A percentile compares a stretch with the other conserved stretches of the same genome.
Conservation (phyloP, 2,329 filamentous ascomycete genomes). For the Colletotrichum higginsianum region DNA sequence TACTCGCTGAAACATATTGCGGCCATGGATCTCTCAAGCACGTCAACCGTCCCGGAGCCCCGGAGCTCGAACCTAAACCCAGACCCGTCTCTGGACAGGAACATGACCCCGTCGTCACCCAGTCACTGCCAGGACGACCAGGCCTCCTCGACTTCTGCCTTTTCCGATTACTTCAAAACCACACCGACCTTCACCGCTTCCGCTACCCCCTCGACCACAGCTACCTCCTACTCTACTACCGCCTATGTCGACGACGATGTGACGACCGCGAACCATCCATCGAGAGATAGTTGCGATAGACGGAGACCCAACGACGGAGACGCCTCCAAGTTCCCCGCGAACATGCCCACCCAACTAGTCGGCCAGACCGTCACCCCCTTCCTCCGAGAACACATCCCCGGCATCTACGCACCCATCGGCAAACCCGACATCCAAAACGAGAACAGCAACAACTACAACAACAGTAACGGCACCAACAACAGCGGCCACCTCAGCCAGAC, state of each 20-base stretch:
- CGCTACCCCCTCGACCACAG: not conserved
- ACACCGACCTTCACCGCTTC: constrained; percentile 36
- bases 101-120: constrained; percentile 23
- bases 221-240: constrained; percentile 8
- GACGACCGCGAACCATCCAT: constrained; percentile 40
- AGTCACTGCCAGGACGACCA: constrained; percentile 36
- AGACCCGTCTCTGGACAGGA: constrained; percentile 14
- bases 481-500: constrained; percentile 26
- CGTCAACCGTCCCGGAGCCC: constrained; percentile 41
- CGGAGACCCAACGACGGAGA: constrained; percentile 65
- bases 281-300: constrained; percentile 65
- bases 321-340: constrained; percentile 62
- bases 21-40: constrained; percentile 41
- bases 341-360: constrained; percentile 77
- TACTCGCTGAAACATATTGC: constrained; percentile 38
- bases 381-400: constrained; percentile 90
- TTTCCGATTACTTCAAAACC: constrained; percentile 36
- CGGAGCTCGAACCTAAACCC: constrained; percentile 33
- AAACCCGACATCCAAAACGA: constrained; percentile 65
- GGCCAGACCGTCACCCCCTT: constrained; percentile 89
- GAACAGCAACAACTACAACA: constrained; percentile 45
- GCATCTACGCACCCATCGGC: constrained; percentile 86
- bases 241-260: constrained; percentile 34
- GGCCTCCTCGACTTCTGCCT: constrained; percentile 17
- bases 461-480: no score